Conservation (phyloP, 2,329 filamentous ascomycete species). For the Pseudocercospora musae region DNA sequence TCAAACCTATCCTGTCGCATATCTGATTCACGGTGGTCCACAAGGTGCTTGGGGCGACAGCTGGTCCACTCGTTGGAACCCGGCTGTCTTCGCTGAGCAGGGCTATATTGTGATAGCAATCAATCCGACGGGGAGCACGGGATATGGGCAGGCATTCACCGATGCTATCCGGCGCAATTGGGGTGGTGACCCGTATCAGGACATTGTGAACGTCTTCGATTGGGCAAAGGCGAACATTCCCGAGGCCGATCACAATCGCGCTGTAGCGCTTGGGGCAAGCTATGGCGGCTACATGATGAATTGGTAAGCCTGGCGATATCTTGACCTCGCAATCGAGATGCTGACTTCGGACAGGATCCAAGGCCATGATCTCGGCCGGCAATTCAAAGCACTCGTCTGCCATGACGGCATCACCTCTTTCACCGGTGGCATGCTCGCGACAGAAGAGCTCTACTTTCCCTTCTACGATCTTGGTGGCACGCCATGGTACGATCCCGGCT, state of each 20-base stretch:
- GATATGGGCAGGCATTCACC: slow-evolving; percentile 33
- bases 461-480: slow-evolving; percentile 52
- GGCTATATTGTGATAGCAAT: slow-evolving; percentile 32
- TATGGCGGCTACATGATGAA: slow-evolving; percentile 75
- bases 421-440: slow-evolving; percentile 30
- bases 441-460: slow-evolving; percentile 56
- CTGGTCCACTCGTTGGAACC: slow-evolving; percentile 34
- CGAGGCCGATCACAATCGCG: slow-evolving; percentile 65
- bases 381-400: slow-evolving; percentile 85
- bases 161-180: slow-evolving; percentile 71
- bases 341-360: slow-evolving; percentile 62
- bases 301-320: slow-evolving; percentile 7
- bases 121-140: slow-evolving; percentile 32
- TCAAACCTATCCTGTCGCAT: slow-evolving; percentile 33
- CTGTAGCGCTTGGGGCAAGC: slow-evolving; percentile 71
- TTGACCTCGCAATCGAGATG: neutral
- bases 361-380: slow-evolving; percentile 76
- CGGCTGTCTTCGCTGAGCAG: slow-evolving; percentile 33
- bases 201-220: slow-evolving; percentile 75
- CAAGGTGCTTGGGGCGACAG: slow-evolving; percentile 31
- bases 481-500: slow-evolving; percentile 45
- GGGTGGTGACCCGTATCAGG: slow-evolving; percentile 81
- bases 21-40: slow-evolving; percentile 34
- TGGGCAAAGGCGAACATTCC: slow-evolving; percentile 63
- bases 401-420: slow-evolving; percentile 34